Conservation (phyloP, 163 green algal species). For the Volvox carteri region DNA sequence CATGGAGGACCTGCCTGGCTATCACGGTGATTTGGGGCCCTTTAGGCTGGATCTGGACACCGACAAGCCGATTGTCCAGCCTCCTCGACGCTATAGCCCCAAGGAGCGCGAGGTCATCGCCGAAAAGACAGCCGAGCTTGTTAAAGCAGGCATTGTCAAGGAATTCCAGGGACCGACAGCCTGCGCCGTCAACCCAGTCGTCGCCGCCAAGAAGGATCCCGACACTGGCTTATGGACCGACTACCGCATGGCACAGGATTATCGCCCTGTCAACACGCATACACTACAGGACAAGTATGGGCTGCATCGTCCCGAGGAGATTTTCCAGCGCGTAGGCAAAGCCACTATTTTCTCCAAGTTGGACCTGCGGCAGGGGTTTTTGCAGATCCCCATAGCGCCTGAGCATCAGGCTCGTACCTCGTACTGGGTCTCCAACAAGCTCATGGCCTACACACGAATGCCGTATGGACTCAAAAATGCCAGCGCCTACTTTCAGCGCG, state of each 20-base stretch:
- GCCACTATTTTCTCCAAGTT: conserved; percentile 15
- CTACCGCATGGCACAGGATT: conserved; percentile 25
- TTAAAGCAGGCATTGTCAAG: background rate
- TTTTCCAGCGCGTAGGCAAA: conserved; percentile 17
- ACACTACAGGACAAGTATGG: conserved; percentile 5
- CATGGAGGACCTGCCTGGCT: conserved; percentile 27
- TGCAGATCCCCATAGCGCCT: conserved; percentile 42
- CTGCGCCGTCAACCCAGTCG: conserved; percentile 25
- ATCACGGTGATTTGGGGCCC: background rate
- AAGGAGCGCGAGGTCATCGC: background rate
- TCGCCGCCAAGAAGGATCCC: conserved; percentile 27
- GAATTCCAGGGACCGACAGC: background rate
- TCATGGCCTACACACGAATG: too few relatives aligned
- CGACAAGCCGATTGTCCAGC: conserved; percentile 5
- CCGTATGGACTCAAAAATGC: too few relatives aligned
- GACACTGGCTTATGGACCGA: conserved; percentile 11
- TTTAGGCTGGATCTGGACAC: conserved; percentile 16
- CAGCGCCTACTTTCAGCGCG: too few relatives aligned
- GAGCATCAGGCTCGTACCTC: conserved; percentile 40
- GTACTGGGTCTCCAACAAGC: too few relatives aligned
- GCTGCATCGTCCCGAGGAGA: conserved; percentile 27
- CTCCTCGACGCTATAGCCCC: background rate
- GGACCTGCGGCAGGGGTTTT: conserved; percentile 54
- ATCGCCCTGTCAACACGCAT: background rate
- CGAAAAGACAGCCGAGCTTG: background rate